Evolutionary conservation across 805 yeast species (phyloP).

Genomic region (Clavispora carvajalis): DNA sequence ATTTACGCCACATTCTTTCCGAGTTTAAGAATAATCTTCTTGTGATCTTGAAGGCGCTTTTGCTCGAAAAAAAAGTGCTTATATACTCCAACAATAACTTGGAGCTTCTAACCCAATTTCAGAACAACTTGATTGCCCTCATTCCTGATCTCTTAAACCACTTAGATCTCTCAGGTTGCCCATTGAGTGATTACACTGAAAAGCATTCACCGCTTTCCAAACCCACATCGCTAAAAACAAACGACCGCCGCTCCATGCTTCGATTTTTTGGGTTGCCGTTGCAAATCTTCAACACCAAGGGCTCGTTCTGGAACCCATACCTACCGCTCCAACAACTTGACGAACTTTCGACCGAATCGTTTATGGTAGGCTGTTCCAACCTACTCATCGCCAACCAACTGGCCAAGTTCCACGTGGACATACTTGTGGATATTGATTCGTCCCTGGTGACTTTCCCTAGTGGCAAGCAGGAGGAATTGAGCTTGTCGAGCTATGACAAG

Average conservation of each 20-base stretch:
- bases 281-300: constrained; percentile 71
- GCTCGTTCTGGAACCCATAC: constrained; percentile 88
- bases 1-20: constrained; percentile 58
- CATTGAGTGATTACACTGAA: constrained; percentile 50
- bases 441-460: constrained; percentile 42
- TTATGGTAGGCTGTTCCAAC: constrained; percentile 83
- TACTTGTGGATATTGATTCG: constrained; percentile 68
- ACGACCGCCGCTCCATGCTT: constrained; percentile 72
- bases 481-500: constrained; percentile 48
- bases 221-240: constrained; percentile 66
- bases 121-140: constrained; percentile 76
- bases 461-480: constrained; percentile 27
- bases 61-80: constrained; percentile 69
- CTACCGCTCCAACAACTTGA: constrained; percentile 89
- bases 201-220: constrained; percentile 45
- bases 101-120: constrained; percentile 74
- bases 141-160: constrained; percentile 75
- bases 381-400: constrained; percentile 65
- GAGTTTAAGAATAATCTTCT: constrained; percentile 56
- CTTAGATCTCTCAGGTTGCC: constrained; percentile 76
- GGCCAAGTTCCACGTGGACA: constrained; percentile 56
- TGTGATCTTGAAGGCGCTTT: constrained; percentile 66
- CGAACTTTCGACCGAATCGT: constrained; percentile 63
- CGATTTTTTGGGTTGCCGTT: constrained; percentile 84
- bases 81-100: constrained; percentile 73